Evolutionary conservation across 179 eudicot species (phyloP).

Genomic region (Pouteria campechiana): DNA sequence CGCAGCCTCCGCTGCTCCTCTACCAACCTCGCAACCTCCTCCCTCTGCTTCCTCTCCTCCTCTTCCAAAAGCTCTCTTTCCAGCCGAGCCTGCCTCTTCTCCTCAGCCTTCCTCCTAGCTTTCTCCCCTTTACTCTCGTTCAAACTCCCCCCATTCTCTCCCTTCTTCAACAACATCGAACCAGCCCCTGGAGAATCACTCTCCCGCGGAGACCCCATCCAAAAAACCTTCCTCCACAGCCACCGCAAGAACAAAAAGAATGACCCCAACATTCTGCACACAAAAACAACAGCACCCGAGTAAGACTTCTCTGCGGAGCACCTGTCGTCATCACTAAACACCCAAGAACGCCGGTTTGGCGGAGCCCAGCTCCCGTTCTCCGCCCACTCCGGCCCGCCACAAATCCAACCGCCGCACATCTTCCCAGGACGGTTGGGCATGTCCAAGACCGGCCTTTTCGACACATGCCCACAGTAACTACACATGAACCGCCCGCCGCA

Average conservation of each 20-base stretch:
- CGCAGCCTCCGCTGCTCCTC: constrained; percentile 85
- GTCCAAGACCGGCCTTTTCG: constrained; percentile 88
- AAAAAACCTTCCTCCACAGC: constrained; percentile 71
- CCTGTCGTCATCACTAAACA: constrained; percentile 40
- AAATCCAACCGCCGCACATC: constrained; percentile 51
- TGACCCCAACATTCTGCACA: constrained; percentile 34
- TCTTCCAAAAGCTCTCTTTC: constrained; percentile 89
- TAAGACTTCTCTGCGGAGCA: constrained; percentile 67
- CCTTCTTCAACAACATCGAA: constrained; percentile 39
- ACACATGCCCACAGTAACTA: constrained; percentile 88
- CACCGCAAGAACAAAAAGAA: constrained; percentile 47
- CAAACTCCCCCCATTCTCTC: constrained; percentile 53
- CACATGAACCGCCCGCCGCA: constrained; percentile 95
- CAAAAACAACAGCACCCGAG: constrained; percentile 38
- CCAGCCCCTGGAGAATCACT: constrained; percentile 51
- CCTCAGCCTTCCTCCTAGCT: constrained; percentile 98
- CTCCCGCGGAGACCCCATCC: constrained; percentile 52
- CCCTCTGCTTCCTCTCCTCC: constrained; percentile 96
- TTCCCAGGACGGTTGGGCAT: constrained; percentile 67
- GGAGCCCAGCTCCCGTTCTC: constrained; percentile 74
- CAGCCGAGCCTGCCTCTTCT: constrained; percentile 91
- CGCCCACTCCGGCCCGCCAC: constrained; percentile 72
- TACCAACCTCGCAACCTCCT: constrained; percentile 90
- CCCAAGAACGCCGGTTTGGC: constrained; percentile 38
- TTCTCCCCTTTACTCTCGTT: constrained; percentile 88